Base-by-base conservation (phyloP, 352 stramenopile species). In the Pythium grandisporangium region DNA sequence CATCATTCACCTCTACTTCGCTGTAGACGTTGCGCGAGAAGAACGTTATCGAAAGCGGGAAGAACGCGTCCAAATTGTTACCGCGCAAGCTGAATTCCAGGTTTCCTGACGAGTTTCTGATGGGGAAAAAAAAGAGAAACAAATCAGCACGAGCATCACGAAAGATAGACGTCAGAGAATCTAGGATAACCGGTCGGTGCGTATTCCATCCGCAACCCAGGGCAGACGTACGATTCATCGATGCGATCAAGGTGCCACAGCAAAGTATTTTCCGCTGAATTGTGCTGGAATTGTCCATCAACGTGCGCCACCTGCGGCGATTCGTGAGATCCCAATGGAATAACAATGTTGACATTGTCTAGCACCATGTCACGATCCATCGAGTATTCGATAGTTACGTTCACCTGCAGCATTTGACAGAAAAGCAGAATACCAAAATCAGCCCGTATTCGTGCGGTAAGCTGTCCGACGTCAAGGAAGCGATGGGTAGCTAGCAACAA, bases 11-110 rank as follows among this genome's bases (percentile, higher is more conserved):
- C 42, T 85, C 58, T 34, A 89, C 66, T 42, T 91, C 80, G 61
- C 80, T 88, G 75, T 91, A 93, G 35, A 88, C 72, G 52, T 43
- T 85, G 55, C 80, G 80, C 45, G 80, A 93, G 63, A 89, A 93
- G 65, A 93, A 93, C 48, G 77, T 88, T 20, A 93, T 72, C n/a
- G 74, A 55, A 38, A 93, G 82, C 45, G 80, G 80, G 63, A 93
- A 93, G 63, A 91, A 93, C 24, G 66, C 68, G 51, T 93, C 80
- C 35, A 93, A 50, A 43, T 86, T 76, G 55, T 64, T 69, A 52
- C 80, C 77, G 13, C 75, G 77, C 44, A 93, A 66, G n/a, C 62
- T 60, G 45, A 93, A 93, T 47, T 93, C 80, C 37, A 93, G 50
- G 14, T 70, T 84, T 20, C 80, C 80, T 20, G 72, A 69, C 52